Conservation (phyloP, 805 yeast genomes). For the Starmera quercuum region DNA sequence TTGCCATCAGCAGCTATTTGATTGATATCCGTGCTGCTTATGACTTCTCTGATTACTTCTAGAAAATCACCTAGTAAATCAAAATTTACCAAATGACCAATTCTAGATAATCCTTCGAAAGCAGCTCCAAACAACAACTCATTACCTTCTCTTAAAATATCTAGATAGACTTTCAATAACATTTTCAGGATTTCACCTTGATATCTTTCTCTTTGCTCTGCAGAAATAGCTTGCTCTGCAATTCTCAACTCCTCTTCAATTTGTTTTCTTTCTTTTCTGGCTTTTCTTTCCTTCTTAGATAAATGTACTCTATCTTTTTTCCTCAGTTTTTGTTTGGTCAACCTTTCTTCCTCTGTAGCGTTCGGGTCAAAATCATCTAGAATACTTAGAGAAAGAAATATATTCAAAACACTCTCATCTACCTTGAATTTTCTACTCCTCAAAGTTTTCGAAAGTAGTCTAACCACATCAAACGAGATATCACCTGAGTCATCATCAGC, state of each 20-base stretch:
- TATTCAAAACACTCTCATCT: constrained; percentile 74
- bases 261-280: constrained; percentile 74
- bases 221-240: constrained; percentile 84
- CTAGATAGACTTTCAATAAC: constrained; percentile 67
- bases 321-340: constrained; percentile 42
- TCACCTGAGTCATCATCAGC: constrained; percentile 79
- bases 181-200: constrained; percentile 80
- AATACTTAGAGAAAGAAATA: constrained; percentile 60
- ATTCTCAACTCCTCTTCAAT: constrained; percentile 84
- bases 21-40: constrained; percentile 40
- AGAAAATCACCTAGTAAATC: constrained; percentile 90
- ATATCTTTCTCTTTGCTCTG: constrained; percentile 75
- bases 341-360: constrained; percentile 37
- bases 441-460: constrained; percentile 60
- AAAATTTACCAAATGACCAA: constrained; percentile 87
- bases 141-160: constrained; percentile 58
- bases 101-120: constrained; percentile 83
- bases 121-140: constrained; percentile 75
- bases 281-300: constrained; percentile 84
- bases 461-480: constrained; percentile 65
- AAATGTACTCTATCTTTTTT: constrained; percentile 89
- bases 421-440: constrained; percentile 70
- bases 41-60: constrained; percentile 80
- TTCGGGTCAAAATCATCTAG: constrained; percentile 70
- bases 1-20: no score